A percentile compares a stretch with the other conserved stretches of the same genome.
phyloP scores from a whole-genome alignment of 148 eudicot genomes.

The Drosera capensis region DNA sequence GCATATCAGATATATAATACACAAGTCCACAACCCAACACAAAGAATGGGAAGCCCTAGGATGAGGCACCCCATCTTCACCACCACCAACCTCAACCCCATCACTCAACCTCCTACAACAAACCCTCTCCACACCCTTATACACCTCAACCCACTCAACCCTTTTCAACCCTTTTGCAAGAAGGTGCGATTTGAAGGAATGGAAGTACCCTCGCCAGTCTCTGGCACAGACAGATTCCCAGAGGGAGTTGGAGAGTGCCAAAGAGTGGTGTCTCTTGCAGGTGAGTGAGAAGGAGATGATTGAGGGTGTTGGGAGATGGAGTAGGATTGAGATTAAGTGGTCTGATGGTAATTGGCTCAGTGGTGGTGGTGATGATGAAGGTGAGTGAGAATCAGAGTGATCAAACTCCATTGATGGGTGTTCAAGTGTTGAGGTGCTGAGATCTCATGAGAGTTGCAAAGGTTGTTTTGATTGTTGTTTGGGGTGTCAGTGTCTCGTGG shows the following conservation, averaged over 20 bases:
- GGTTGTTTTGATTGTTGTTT: no score
- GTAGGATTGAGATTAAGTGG: constrained; percentile 55
- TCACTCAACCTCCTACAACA: constrained; percentile 33
- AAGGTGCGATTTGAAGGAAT: constrained; percentile 31
- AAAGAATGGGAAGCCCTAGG: constrained; percentile 94
- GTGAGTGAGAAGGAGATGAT: constrained; percentile 62
- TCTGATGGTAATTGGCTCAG: no score
- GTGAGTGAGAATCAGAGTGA: no score
- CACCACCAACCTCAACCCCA: no score
- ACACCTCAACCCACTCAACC: constrained; percentile 55
- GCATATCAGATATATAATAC: not conserved
- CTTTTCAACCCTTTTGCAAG: constrained; percentile 6
- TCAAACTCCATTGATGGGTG: no score
- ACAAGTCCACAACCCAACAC: constrained; percentile 41
- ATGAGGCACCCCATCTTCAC: constrained; percentile 28
- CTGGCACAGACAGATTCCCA: constrained; percentile 78
- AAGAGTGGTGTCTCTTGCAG: constrained; percentile 39
- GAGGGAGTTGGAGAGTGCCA: constrained; percentile 40
- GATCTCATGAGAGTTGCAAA: no score
- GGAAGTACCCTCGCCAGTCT: constrained; percentile 66
- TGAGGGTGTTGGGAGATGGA: constrained; percentile 49
- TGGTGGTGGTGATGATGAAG: no score
- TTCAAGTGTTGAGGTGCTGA: no score
- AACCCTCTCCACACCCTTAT: constrained; percentile 44
- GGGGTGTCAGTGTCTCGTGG: no score